Percentiles rank a stretch among this genome's conserved stretches.
Evolutionary conservation across 345 rosid genomes (phyloP).

Genomic region (Eucalyptus victrix): DNA sequence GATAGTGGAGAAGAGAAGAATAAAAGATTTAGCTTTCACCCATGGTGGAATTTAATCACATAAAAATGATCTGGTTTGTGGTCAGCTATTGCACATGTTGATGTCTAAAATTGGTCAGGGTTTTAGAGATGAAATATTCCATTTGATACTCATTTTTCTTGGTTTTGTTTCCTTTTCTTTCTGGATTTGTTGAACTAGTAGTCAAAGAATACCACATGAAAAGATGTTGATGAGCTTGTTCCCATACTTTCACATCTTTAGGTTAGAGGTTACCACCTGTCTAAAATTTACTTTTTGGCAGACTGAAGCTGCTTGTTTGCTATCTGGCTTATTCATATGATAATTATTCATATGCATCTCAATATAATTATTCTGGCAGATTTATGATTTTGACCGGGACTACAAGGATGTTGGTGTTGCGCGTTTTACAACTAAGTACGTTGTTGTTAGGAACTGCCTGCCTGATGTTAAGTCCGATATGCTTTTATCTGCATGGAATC

Average conservation of each 20-base stretch:
- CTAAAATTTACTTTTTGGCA: not conserved
- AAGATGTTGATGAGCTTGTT: not conserved
- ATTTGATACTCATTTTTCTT: not conserved
- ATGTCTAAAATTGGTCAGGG: not conserved
- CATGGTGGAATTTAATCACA: not conserved
- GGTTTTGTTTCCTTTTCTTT: not conserved
- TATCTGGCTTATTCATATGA: not conserved
- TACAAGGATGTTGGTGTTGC: slow-evolving; percentile 96
- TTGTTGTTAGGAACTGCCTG: slow-evolving; percentile 83
- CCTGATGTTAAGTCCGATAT: slow-evolving; percentile 75
- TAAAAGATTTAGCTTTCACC: not conserved
- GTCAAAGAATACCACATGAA: not conserved
- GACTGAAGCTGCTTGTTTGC: not conserved
- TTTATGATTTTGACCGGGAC: slow-evolving; percentile 95
- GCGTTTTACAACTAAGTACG: slow-evolving; percentile 70
- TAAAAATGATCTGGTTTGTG: not conserved
- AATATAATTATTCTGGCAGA: slow-evolving; percentile 26
- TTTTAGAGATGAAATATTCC: not conserved
- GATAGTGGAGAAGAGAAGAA: not conserved
- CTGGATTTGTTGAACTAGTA: not conserved
- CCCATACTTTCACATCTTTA: not conserved
- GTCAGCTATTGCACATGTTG: not conserved
- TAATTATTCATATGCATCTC: not conserved
- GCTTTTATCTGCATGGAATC: slow-evolving; percentile 95
- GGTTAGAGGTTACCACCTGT: not conserved